These are phyloP conservation scores for Grigorovia humatica DNA, from an alignment of 805 yeast genomes.

Conservation along the genomic window DNA sequence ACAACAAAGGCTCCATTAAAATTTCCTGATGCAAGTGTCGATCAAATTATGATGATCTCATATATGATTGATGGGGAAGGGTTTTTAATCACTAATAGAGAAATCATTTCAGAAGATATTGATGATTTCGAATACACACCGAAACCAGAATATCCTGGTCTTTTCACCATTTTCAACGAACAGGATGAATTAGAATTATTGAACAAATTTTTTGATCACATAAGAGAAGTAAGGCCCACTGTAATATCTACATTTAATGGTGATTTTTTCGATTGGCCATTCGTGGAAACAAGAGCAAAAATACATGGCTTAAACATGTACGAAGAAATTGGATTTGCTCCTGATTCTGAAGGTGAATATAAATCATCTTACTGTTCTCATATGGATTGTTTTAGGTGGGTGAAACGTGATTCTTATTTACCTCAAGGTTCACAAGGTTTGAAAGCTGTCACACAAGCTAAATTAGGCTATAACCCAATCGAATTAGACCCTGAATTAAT, in stretches of 20 bases:
- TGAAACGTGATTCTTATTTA: conserved; percentile 88
- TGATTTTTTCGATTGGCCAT: conserved; percentile 99
- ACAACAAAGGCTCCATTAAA: conserved; percentile 94
- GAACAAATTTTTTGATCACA: conserved; percentile 76
- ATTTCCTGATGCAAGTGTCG: conserved; percentile 85
- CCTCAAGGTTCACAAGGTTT: conserved; percentile 99
- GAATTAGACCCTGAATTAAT: conserved; percentile 95
- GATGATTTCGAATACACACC: conserved; percentile 98
- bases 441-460: conserved; percentile 93
- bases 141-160: conserved; percentile 88
- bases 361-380: conserved; percentile 88
- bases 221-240: conserved; percentile 80
- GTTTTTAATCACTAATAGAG: conserved; percentile 83
- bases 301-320: conserved; percentile 81
- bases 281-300: conserved; percentile 78
- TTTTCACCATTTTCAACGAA: conserved; percentile 84
- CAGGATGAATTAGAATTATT: conserved; percentile 68
- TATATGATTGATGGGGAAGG: conserved; percentile 99
- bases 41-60: conserved; percentile 97
- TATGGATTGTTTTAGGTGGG: conserved; percentile 98
- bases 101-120: conserved; percentile 86
- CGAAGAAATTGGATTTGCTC: conserved; percentile 87
- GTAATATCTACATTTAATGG: conserved; percentile 98
- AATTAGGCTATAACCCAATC: conserved; percentile 90
- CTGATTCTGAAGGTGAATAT: conserved; percentile 83